Evolutionary conservation across 176 grass and related monocot species (phyloP).

Genomic region (Cenchrus americanus): DNA sequence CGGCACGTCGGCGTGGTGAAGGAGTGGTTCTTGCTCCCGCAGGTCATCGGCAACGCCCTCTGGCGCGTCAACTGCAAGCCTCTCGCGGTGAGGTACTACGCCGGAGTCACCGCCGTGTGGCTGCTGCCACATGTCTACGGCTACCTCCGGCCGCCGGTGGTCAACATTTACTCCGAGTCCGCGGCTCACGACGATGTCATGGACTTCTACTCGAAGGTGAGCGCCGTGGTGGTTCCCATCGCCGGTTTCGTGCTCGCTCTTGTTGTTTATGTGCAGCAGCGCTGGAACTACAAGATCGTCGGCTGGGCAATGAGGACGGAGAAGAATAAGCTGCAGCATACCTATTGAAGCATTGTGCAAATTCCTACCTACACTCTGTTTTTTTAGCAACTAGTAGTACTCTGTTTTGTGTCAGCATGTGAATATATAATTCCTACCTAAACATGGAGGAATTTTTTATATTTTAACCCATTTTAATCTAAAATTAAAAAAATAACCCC

Average conservation of each 20-base stretch:
- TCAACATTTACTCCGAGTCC: conserved; percentile 38
- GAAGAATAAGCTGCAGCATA: conserved; percentile 41
- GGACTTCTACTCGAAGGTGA: conserved; percentile 26
- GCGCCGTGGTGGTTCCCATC: conserved; percentile 50
- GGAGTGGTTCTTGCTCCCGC: conserved; percentile 67
- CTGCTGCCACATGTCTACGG: conserved; percentile 61
- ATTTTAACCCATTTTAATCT: no score
- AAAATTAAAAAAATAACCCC: no score
- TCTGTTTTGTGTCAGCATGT: no score
- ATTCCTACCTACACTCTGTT: no score
- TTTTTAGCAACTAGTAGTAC: no score
- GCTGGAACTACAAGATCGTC: conserved; percentile 60
- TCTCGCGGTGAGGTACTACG: conserved; percentile 51
- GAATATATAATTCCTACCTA: no score
- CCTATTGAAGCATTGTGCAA: not conserved
- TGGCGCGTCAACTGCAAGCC: conserved; percentile 67
- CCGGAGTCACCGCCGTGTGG: conserved; percentile 55
- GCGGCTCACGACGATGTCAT: no score
- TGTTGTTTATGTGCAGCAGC: conserved; percentile 56
- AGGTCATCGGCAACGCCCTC: conserved; percentile 59
- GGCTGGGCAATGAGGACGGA: conserved; percentile 37
- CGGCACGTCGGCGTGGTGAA: conserved; percentile 49
- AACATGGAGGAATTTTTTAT: no score
- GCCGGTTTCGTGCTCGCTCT: conserved; percentile 34
- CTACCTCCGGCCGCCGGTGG: conserved; percentile 48